Conservation (phyloP, 2,329 filamentous ascomycete species). For the Fusarium tricinctum region DNA sequence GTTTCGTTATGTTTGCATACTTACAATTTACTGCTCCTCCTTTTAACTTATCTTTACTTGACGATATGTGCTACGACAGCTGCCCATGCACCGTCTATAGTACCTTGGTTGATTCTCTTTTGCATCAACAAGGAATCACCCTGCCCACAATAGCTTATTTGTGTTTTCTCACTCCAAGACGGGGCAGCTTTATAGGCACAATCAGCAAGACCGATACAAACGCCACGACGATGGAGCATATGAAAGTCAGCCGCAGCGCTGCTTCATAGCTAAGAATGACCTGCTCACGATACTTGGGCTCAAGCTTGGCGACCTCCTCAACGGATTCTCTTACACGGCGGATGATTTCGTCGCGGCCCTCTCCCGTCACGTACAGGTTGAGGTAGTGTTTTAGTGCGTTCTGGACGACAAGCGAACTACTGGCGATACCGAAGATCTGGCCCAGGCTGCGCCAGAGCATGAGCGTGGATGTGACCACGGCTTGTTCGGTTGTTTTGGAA, state of each 20-base stretch:
- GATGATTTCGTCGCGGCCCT: slow-evolving; percentile 69
- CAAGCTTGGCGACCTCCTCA: slow-evolving; percentile 64
- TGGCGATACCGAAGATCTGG: slow-evolving; percentile 79
- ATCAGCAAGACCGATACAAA: slow-evolving; percentile 63
- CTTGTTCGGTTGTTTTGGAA: slow-evolving; percentile 72
- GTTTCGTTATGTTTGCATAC: slow-evolving; percentile 20
- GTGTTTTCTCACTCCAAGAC: slow-evolving; percentile 60
- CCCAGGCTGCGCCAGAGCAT: slow-evolving; percentile 80
- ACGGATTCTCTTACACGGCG: slow-evolving; percentile 67
- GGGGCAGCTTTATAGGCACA: slow-evolving; percentile 67
- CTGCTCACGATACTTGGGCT: slow-evolving; percentile 63
- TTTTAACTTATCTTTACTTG: slow-evolving; percentile 5
- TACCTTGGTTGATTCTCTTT: not conserved
- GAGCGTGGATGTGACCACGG: slow-evolving; percentile 78
- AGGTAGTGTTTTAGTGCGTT: slow-evolving; percentile 76
- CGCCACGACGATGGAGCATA: slow-evolving; percentile 61
- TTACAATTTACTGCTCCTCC: slow-evolving; percentile 8
- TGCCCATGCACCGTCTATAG: not conserved
- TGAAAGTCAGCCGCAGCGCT: slow-evolving; percentile 63
- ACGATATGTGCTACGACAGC: not conserved
- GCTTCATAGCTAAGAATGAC: slow-evolving; percentile 69
- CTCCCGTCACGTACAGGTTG: slow-evolving; percentile 68
- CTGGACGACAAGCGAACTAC: slow-evolving; percentile 79
- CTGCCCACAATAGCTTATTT: slow-evolving; percentile 1
- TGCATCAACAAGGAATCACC: not conserved